Base-by-base conservation (phyloP, 352 stramenopile genomes). In the Peronospora tabacina region DNA sequence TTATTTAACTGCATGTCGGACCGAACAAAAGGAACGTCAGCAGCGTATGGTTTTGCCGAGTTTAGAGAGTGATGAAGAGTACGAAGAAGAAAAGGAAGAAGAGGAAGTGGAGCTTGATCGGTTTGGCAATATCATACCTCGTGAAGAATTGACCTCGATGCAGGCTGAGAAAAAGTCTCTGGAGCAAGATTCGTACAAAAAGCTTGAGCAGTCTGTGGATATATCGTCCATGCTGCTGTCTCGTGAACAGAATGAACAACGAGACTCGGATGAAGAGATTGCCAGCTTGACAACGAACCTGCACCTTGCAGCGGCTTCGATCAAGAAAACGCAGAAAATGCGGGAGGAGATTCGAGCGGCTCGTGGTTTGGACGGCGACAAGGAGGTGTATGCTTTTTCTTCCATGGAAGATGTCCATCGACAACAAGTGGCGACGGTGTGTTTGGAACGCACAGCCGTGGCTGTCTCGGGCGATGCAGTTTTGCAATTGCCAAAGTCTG, bases 381-480 rank as follows among this genome's bases (percentile, higher is more conserved):
- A 56, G 15, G 53, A 71, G 17, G 37, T 55, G 8, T 85, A 81
- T 41, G 62, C 74, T 2, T 74, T 73, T 42, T 64, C 72, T 9
- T 86, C 77, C 11, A 91, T 91, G 80, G 71, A 79, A 35, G 75
- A 87, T 42, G 70, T 87, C 28, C 55, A 73, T 28, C 60, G 58
- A 2, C 73, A 84, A 50, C 57, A 86, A 44, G 49, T 86, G 26
- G 71, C 73, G 22, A 82, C 71, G 17, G 77, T 82, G n/a, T 78
- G 66, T 40, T 68, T 87, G 15, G 77, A 91, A 51, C 68, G 65
- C 22, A 87, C 77, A 19, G 71, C 78, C 1, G 63, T 88, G 37
- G 77, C 80, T 19, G 75, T 85, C 20, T 86, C 80, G 3, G 80
- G 80, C 0, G 77, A 89, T 34, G 80, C 80, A 1, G 70, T 86